A percentile compares a stretch with the other conserved stretches of the same genome.
Evolutionary conservation across 768 basidiomycete genomes (phyloP).

Genomic region (Suillus weaverae): DNA sequence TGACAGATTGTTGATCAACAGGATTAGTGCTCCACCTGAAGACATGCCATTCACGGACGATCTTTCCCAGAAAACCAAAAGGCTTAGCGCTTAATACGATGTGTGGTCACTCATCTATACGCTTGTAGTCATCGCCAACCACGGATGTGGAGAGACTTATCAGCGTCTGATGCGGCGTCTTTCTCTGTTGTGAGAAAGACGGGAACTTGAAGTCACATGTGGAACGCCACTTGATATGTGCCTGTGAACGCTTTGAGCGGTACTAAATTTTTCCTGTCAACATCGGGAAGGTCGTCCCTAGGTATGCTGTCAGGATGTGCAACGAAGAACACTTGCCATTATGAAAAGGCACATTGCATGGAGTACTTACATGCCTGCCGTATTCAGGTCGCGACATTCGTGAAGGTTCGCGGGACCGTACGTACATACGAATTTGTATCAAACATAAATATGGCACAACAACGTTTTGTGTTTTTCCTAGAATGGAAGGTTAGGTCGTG

Average conservation of each 20-base stretch:
- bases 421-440: background rate
- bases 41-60: background rate
- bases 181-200: conserved; percentile 4
- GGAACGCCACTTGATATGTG: background rate
- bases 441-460: background rate
- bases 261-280: background rate
- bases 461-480: background rate
- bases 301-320: background rate
- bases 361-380: background rate
- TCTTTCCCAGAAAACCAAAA: background rate
- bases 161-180: background rate
- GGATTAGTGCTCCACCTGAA: background rate
- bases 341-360: conserved; percentile 3
- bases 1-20: background rate
- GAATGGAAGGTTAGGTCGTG: background rate
- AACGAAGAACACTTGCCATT: background rate
- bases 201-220: background rate
- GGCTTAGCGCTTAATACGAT: background rate
- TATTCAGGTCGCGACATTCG: background rate
- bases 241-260: background rate
- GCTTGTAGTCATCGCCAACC: background rate
- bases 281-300: background rate
- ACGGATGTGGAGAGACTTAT: background rate
- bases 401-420: conserved; percentile 1
- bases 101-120: background rate